Conservation (phyloP, 768 basidiomycete species). For the Russula foetens region DNA sequence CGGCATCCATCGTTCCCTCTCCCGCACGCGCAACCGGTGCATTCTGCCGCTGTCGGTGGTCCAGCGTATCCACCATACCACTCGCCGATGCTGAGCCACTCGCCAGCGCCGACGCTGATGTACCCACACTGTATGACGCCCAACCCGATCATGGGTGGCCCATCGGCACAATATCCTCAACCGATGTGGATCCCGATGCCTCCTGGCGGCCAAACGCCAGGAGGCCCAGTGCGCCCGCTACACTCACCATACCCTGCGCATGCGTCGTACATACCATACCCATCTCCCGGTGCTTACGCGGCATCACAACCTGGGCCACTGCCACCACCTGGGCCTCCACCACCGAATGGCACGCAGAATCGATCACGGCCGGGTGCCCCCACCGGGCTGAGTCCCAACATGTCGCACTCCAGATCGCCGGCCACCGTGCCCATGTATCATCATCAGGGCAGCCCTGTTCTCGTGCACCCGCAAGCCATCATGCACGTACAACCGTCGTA, state of each 20-base stretch:
- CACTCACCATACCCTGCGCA: conserved; percentile 55
- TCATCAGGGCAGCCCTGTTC: conserved; percentile 56
- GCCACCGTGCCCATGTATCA: conserved; percentile 47
- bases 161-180: conserved; percentile 49
- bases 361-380: conserved; percentile 38
- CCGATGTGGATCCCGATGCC: conserved; percentile 53
- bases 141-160: conserved; percentile 58
- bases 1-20: conserved; percentile 16
- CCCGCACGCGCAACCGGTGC: conserved; percentile 17
- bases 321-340: conserved; percentile 30
- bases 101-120: conserved; percentile 59
- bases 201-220: conserved; percentile 39
- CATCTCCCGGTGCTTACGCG: conserved; percentile 41
- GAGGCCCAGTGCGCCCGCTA: conserved; percentile 47
- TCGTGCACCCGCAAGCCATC: conserved; percentile 44
- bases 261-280: conserved; percentile 50
- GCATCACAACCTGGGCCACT: conserved; percentile 37
- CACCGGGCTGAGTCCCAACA: conserved; percentile 55
- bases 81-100: conserved; percentile 65
- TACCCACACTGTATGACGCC: conserved; percentile 52
- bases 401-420: conserved; percentile 36
- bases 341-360: conserved; percentile 28
- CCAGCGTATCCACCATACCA: conserved; percentile 51
- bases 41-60: conserved; percentile 4
- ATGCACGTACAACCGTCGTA: conserved; percentile 30